Base-by-base conservation (phyloP, 192 early-diverging fungal species). In the Umbelopsis sp. region DNA sequence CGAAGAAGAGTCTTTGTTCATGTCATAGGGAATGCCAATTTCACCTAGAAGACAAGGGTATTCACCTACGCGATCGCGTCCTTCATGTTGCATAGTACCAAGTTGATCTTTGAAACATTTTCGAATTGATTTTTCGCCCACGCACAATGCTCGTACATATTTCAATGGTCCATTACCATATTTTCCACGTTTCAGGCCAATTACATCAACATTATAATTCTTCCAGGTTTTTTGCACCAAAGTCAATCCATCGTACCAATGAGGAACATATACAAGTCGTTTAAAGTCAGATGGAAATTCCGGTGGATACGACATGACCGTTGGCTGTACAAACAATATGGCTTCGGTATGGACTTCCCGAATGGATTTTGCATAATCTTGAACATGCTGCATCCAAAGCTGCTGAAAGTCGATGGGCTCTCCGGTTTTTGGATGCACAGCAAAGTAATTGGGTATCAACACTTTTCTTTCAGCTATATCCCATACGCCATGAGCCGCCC, bases 171-270 rank as follows among this genome's bases (percentile, higher is more conserved):
- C 81, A 12, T 64, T 78, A 18, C 77, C 71, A 48, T 85, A 87
- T 37, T 82, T 81, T 44, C 87, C 87, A n/a, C 85, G 74, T 65
- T 80, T 85, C 22, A 88, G 68, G 0, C 86, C 86, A 9, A 88
- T 74, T 41, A 79, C 74, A 71, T 88, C 87, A 49, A 88, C 47
- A 22, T 88, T 88, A 50, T 78, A 87, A 69, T 76, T 81, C 58
- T 80, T 81, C 82, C 85, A 89, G 11, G 81, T 75, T 75, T 87
- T 89, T 66, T 85, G 84, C 11, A 85, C 69, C 16, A 89, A 77
- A 4, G 88, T 89, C 52, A 89, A 66, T 1, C 86, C 88, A 55
- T 82, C 86, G 47, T 88, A 88, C 82, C 83, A 88, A 69, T 88
- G 86, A 9, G 86, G 86, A 0, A 83, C 73, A 71, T 86, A 88